Conservation (phyloP, 176 grass and related monocot species). For the Rhynchospora tenuis region DNA sequence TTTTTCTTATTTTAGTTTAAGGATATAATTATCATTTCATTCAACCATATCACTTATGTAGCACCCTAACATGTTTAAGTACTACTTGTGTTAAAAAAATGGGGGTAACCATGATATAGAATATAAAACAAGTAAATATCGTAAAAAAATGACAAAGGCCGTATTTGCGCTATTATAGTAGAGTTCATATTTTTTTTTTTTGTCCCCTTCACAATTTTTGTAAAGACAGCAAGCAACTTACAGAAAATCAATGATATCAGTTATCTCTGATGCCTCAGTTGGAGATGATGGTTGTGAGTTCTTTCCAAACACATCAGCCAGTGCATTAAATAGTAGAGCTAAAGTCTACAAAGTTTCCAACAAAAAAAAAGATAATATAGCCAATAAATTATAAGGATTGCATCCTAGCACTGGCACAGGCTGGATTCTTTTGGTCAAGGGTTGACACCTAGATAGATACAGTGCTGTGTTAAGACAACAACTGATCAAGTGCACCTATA, state of each 20-base stretch:
- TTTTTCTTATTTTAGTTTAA: not conserved
- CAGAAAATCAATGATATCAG: slow-evolving; percentile 95
- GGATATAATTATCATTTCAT: not conserved
- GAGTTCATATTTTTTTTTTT: not conserved
- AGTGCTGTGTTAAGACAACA: not conserved
- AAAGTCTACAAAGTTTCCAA: slow-evolving; percentile 56
- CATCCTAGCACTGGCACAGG: not conserved
- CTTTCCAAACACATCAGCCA: slow-evolving; percentile 93
- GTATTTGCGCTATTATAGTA: not conserved
- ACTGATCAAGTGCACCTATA: not conserved
- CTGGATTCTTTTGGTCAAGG: not conserved
- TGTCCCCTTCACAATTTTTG: not conserved
- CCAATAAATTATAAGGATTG: not conserved
- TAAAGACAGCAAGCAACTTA: slow-evolving; percentile 32
- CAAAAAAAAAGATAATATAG: not conserved
- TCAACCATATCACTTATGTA: not conserved
- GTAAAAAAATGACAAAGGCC: not conserved
- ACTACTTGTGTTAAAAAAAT: not conserved
- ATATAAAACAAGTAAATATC: not conserved
- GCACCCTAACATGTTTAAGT: not conserved
- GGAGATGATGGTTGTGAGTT: slow-evolving; percentile 64
- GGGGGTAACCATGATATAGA: not conserved
- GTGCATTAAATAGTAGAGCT: slow-evolving; percentile 84
- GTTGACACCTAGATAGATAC: not conserved
- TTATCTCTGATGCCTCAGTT: slow-evolving; percentile 74